phyloP scores from a whole-genome alignment of 768 basidiomycete species.

The Favolaschia claudopus region DNA sequence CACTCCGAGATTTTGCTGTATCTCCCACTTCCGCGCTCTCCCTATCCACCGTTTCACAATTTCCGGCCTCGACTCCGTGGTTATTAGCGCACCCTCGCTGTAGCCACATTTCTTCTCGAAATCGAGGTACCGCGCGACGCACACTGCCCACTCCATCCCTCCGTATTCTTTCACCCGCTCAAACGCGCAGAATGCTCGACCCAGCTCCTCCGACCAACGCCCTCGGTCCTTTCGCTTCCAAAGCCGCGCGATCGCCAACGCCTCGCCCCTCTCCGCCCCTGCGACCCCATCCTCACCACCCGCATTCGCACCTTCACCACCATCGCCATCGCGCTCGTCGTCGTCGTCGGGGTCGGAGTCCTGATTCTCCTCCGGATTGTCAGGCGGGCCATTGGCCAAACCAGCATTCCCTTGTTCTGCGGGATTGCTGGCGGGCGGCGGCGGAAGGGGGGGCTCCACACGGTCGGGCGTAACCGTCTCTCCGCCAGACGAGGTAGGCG shows the following conservation, averaged over 20 bases:
- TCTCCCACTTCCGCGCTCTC: not conserved
- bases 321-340: no score
- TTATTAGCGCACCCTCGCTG: not conserved
- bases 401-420: no score
- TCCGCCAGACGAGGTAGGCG: no score
- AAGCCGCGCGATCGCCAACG: not conserved
- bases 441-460: no score
- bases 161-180: not conserved
- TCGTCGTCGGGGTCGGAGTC: no score
- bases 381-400: no score
- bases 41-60: not conserved
- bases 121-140: not conserved
- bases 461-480: no score
- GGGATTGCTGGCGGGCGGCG: no score
- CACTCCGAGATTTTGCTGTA: not conserved
- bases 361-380: no score
- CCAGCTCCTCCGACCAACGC: not conserved
- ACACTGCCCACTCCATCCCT: not conserved
- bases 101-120: conserved; percentile 1
- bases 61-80: not conserved
- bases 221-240: not conserved
- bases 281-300: not conserved
- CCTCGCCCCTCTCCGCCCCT: not conserved
- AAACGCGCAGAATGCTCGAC: not conserved
- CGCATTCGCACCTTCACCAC: not conserved